Evolutionary conservation across 2,329 filamentous ascomycete genomes (phyloP), one percentile per base, ranked within the genome.

Genomic region (Setomelanomma holmii): DNA sequence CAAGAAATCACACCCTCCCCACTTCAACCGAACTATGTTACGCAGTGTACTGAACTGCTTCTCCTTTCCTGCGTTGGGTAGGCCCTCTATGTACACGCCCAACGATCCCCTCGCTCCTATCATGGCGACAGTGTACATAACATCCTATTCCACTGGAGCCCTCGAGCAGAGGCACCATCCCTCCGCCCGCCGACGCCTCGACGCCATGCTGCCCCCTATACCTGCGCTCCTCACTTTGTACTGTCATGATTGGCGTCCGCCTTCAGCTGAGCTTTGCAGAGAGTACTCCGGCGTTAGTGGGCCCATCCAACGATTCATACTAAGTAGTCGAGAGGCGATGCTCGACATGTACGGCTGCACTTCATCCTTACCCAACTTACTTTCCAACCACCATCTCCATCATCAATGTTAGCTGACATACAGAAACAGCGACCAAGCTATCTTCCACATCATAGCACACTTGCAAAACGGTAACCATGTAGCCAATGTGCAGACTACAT

Each of bases 401-500:
- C 33, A 14, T 10, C 7, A 8, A 14, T 16, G 11, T 8, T 35
- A 6, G 14, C 33, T 35, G n/a, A 35, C 14, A 6, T 5, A 5
- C 5, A 14, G 11, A 14, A 12, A 10, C 14, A 35, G 33, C 14
- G n/a, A 12, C 6, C 24, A 30, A 30, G 24, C 24, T 30, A 6
- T 30, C 6, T 12, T 7, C 24, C 24, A 7, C 24, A 30, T 38
- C 56, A 56, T 0, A 58, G 63, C 40, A 46, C 1, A 45, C 4
- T 24, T 45, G 19, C 39, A 55, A 11, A 27, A 27, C 24, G 39
- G 42, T 17, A 51, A 35, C 34, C 22, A 50, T 16, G 45, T 59
- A 2, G 57, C 53, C 7, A 22, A 53, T 10, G 55, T 42, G 47
- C 56, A 36, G 39, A 55, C 45, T 56, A 63, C 47, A 7, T 50